Percentiles rank a stretch among this genome's conserved stretches.
Evolutionary conservation across 1,284 basidiomycete species (phyloP).

Genomic region (Apiotrichum gamsii): DNA sequence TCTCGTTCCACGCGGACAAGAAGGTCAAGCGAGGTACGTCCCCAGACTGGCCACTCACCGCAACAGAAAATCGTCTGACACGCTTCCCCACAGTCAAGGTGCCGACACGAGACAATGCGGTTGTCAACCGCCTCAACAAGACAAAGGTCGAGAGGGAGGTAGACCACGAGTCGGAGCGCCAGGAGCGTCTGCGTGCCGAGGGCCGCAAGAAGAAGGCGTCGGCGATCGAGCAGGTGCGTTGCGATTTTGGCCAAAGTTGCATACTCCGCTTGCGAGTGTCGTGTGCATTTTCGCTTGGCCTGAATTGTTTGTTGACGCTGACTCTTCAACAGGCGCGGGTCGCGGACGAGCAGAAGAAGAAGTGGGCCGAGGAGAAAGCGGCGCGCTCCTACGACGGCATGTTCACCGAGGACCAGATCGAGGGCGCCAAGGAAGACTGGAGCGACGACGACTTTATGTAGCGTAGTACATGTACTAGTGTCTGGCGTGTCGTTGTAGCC

Average conservation of each 20-base stretch:
- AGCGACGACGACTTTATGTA: constrained; percentile 48
- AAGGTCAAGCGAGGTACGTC: constrained; percentile 67
- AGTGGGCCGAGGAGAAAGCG: constrained; percentile 46
- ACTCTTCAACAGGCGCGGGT: constrained; percentile 20
- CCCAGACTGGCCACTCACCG: background rate
- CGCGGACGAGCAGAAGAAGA: constrained; percentile 40
- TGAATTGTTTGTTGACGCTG: too few relatives aligned
- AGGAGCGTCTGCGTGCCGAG: constrained; percentile 75
- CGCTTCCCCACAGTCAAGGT: constrained; percentile 59
- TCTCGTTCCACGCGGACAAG: constrained; percentile 88
- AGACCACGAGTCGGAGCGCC: constrained; percentile 81
- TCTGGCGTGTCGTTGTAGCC: too few relatives aligned
- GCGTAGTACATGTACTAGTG: too few relatives aligned
- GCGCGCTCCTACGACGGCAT: constrained; percentile 42
- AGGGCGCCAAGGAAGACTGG: constrained; percentile 29
- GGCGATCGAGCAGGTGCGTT: constrained; percentile 52
- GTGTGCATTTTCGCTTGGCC: too few relatives aligned
- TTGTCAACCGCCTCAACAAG: constrained; percentile 93
- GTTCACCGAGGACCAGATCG: constrained; percentile 43
- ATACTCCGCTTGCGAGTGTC: too few relatives aligned
- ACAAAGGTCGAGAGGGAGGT: constrained; percentile 79
- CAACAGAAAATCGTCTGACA: background rate
- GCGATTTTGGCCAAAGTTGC: too few relatives aligned
- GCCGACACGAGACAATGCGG: constrained; percentile 71
- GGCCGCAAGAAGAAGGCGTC: constrained; percentile 59